phyloP scores from a whole-genome alignment of 2,329 filamentous ascomycete genomes.

The Fusarium solani-melongenae region DNA sequence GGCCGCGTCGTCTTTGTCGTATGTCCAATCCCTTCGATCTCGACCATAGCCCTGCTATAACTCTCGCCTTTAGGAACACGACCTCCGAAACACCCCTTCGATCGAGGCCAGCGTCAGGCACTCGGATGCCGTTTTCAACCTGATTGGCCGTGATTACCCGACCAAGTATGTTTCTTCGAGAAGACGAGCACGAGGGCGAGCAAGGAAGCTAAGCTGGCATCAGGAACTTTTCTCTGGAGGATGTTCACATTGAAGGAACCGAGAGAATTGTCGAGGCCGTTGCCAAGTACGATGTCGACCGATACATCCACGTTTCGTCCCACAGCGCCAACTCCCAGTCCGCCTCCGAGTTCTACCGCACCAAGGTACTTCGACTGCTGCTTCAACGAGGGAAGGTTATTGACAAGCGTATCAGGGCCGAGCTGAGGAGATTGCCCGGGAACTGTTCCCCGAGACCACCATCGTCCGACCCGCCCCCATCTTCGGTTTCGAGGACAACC shows the following conservation, averaged over 20 bases:
- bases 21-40: conserved; percentile 41
- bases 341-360: conserved; percentile 87
- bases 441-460: conserved; percentile 95
- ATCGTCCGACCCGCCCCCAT: conserved; percentile 94
- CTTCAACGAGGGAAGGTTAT: not conserved
- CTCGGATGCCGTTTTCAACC: conserved; percentile 97
- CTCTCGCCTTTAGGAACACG: conserved; percentile 76
- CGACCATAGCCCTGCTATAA: conserved; percentile 21
- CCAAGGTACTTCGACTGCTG: conserved; percentile 71
- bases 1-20: conserved; percentile 90
- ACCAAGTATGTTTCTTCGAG: conserved; percentile 75
- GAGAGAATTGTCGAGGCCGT: conserved; percentile 93
- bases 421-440: conserved; percentile 85
- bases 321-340: conserved; percentile 89
- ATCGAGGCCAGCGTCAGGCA: conserved; percentile 97
- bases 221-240: conserved; percentile 92
- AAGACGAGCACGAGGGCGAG: not conserved
- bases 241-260: conserved; percentile 92
- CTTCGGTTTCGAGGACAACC: conserved; percentile 94
- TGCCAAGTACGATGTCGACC: conserved; percentile 97
- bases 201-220: conserved; percentile 34
- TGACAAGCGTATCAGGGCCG: conserved; percentile 64
- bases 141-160: conserved; percentile 92
- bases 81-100: conserved; percentile 91
- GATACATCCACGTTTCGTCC: conserved; percentile 96